Conservation (phyloP, 257 asterid species). For the Datura wrightii region DNA sequence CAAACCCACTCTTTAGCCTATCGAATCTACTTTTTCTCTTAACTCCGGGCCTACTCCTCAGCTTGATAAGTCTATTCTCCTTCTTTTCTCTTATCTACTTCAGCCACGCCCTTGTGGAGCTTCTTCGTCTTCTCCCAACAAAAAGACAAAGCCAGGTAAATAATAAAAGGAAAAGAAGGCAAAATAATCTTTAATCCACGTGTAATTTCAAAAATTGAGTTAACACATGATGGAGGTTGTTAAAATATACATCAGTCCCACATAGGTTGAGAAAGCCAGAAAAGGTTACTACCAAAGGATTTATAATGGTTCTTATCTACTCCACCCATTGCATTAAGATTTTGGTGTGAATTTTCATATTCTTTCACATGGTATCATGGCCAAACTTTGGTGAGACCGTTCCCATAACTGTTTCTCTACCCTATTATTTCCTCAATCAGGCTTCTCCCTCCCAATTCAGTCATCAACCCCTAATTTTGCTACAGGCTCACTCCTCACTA, state of each 20-base stretch:
- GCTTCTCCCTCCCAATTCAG: not conserved
- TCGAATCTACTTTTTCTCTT: not conserved
- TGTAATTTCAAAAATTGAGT: not conserved
- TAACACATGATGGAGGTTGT: not conserved
- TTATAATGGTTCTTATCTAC: not conserved
- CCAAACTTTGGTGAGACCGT: not conserved
- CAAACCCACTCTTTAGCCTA: not conserved
- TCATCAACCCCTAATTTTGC: not conserved
- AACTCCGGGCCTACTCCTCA: not conserved
- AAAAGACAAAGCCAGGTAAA: not conserved
- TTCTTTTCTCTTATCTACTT: not conserved
- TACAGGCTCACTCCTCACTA: too few relatives aligned
- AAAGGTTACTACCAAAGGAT: constrained; percentile 1
- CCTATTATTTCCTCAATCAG: not conserved
- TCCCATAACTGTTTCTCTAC: not conserved
- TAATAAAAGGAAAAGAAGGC: not conserved
- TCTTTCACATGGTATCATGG: not conserved
- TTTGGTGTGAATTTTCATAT: not conserved
- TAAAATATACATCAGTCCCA: not conserved
- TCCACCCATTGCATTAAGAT: not conserved
- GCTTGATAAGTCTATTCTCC: not conserved
- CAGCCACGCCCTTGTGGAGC: constrained; percentile 14
- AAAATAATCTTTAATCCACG: not conserved
- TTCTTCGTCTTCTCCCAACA: not conserved
- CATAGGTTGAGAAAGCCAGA: not conserved